Percentiles rank a stretch among this genome's conserved stretches.
Evolutionary conservation across 345 rosid genomes (phyloP).

Genomic region (Reutealis trisperma): DNA sequence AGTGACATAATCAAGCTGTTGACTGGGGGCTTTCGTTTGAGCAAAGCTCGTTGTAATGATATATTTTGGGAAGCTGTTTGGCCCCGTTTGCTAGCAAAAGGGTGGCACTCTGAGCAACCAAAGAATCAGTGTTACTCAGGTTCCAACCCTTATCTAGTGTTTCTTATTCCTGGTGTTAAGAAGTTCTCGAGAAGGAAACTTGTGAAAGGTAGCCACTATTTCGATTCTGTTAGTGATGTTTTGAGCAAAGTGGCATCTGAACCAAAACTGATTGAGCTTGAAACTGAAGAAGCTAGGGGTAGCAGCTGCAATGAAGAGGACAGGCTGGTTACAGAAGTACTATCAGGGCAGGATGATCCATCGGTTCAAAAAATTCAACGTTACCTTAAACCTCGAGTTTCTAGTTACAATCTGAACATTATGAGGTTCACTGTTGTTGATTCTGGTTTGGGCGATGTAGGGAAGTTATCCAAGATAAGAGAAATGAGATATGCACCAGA

Average conservation of each 20-base stretch:
- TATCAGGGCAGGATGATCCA: conserved; percentile 49
- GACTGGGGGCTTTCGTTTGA: conserved; percentile 58
- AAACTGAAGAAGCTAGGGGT: conserved; percentile 42
- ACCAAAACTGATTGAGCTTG: conserved; percentile 64
- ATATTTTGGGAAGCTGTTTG: conserved; percentile 86
- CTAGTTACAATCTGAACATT: conserved; percentile 32
- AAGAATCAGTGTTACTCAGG: conserved; percentile 40
- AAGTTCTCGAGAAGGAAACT: conserved; percentile 68
- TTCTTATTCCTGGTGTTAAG: conserved; percentile 66
- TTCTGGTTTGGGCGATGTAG: conserved; percentile 50
- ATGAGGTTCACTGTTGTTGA: conserved; percentile 65
- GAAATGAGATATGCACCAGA: conserved; percentile 43
- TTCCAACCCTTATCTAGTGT: conserved; percentile 55
- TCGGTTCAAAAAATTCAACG: conserved; percentile 31
- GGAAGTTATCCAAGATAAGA: conserved; percentile 48
- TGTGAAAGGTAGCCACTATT: conserved; percentile 66
- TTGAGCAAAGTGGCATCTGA: conserved; percentile 64
- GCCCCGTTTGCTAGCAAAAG: conserved; percentile 78
- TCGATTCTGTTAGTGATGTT: conserved; percentile 71
- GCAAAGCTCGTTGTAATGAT: conserved; percentile 73
- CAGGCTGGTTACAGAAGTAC: conserved; percentile 28
- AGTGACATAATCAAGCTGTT: conserved; percentile 53
- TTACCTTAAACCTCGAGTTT: conserved; percentile 66
- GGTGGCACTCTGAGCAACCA: conserved; percentile 81
- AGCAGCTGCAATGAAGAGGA: conserved; percentile 33